A percentile compares a stretch with the other conserved stretches of the same genome.
Conservation (phyloP, 73 alveolate species). For the Blepharisma japonicum region DNA sequence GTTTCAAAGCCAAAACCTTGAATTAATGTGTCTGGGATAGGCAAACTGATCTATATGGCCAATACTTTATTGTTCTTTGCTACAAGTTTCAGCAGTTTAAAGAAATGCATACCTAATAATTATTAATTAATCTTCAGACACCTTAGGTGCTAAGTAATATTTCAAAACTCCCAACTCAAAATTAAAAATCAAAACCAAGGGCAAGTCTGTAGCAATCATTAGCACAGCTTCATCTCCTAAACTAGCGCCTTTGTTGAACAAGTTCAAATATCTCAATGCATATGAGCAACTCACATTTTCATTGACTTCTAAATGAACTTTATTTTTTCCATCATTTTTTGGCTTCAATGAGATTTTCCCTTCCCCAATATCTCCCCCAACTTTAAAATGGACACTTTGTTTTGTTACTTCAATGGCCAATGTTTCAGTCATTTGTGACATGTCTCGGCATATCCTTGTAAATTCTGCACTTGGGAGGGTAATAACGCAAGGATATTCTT, state of each 20-base stretch:
- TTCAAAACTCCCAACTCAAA: conserved; percentile 92
- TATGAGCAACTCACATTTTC: conserved; percentile 87
- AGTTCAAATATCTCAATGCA: conserved; percentile 95
- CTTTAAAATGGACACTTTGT: conserved; percentile 80
- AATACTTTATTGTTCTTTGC: too few relatives aligned
- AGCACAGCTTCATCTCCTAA: conserved; percentile 74
- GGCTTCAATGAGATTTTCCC: conserved; percentile 92
- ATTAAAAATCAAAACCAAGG: conserved; percentile 89
- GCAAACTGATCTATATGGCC: too few relatives aligned
- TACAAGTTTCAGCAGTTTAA: too few relatives aligned
- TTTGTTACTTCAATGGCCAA: conserved; percentile 82
- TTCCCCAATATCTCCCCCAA: conserved; percentile 91
- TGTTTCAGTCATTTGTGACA: conserved; percentile 82
- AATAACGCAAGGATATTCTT: conserved; percentile 88
- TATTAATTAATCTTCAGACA: too few relatives aligned
- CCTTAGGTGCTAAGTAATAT: conserved; percentile 58
- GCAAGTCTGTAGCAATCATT: conserved; percentile 87
- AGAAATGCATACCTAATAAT: too few relatives aligned
- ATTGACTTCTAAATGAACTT: conserved; percentile 21
- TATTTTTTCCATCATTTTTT: conserved; percentile 23
- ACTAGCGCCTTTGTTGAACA: conserved; percentile 96
- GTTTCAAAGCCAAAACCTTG: too few relatives aligned
- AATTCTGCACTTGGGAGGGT: conserved; percentile 88
- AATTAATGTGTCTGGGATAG: too few relatives aligned
- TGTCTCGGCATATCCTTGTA: conserved; percentile 92